Percentiles rank a stretch among this genome's conserved stretches.
phyloP scores from a whole-genome alignment of 1,139 yeast species.

The Yamadazyma mexicana region DNA sequence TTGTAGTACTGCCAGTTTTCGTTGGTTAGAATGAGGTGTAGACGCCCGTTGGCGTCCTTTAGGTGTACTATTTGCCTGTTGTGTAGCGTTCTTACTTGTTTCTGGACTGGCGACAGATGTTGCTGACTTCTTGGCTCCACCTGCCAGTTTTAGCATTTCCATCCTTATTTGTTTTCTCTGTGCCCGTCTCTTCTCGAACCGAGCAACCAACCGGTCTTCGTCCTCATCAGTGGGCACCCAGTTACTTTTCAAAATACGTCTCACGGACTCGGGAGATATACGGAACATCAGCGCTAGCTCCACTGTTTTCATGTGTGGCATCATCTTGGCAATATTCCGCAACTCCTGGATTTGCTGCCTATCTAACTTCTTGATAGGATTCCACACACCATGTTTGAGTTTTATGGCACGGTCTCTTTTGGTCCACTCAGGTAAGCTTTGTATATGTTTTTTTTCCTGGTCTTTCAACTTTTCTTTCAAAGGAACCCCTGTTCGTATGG shows the following conservation, averaged over 20 bases:
- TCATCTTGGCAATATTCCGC: constrained; percentile 50
- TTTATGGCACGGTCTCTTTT: constrained; percentile 62
- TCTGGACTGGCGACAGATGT: too few species aligned
- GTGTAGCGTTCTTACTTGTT: too few species aligned
- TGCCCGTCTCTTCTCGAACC: constrained; percentile 44
- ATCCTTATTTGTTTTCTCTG: neutral
- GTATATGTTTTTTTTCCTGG: constrained; percentile 8
- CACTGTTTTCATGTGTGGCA: constrained; percentile 60
- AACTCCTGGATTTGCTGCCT: constrained; percentile 72
- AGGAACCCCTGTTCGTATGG: neutral
- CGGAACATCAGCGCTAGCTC: constrained; percentile 66
- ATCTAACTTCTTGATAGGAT: constrained; percentile 66
- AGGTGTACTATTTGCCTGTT: too few species aligned
- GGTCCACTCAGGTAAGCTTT: constrained; percentile 52
- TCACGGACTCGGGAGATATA: constrained; percentile 79
- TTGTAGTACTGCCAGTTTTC: constrained; percentile 1
- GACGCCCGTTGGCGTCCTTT: too few species aligned
- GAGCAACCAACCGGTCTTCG: constrained; percentile 40
- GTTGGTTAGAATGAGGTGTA: constrained; percentile 1
- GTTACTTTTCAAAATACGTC: constrained; percentile 73
- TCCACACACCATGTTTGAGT: constrained; percentile 68
- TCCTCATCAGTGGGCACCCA: constrained; percentile 70
- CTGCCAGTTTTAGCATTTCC: neutral
- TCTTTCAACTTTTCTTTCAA: constrained; percentile 7
- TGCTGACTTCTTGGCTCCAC: too few species aligned